phyloP scores from a whole-genome alignment of 192 early-diverging fungal species.

The Backusella sp. region DNA sequence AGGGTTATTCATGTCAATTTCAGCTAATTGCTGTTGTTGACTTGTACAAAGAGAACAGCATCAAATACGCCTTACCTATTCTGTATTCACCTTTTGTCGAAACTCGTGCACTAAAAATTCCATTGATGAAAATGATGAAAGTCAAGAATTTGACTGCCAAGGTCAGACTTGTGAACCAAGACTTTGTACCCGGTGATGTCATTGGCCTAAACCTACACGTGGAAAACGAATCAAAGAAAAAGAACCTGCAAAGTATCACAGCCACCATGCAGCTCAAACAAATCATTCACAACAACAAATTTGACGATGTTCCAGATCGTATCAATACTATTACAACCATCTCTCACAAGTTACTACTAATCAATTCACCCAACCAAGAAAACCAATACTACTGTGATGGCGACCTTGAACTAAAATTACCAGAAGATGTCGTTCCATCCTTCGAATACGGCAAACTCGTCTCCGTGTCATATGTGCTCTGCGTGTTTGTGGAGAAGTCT shows the following conservation, averaged over 20 bases:
- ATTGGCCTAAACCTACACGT: background rate
- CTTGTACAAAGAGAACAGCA: background rate
- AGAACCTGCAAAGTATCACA: background rate
- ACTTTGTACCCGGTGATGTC: conserved; percentile 19
- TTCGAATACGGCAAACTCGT: conserved; percentile 11
- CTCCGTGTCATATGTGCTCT: conserved; percentile 5
- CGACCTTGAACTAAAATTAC: background rate
- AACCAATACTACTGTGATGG: background rate
- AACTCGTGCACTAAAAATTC: conserved; percentile 12
- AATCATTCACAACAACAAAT: background rate
- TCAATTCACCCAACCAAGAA: background rate
- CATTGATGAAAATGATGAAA: background rate
- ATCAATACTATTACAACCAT: background rate
- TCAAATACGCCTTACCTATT: conserved; percentile 6
- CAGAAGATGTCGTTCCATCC: conserved; percentile 8
- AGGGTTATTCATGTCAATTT: conserved; percentile 3
- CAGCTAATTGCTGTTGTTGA: conserved; percentile 7
- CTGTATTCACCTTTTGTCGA: conserved; percentile 16
- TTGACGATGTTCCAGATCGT: background rate
- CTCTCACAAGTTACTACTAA: background rate
- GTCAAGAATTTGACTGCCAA: background rate
- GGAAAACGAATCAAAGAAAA: background rate
- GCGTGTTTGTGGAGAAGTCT: background rate
- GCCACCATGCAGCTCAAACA: conserved; percentile 1
- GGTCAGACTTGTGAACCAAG: background rate